Percentiles rank a stretch among this genome's conserved stretches.
Evolutionary conservation across 352 stramenopile species (phyloP).

Genomic region (Phytophthora brassicae): DNA sequence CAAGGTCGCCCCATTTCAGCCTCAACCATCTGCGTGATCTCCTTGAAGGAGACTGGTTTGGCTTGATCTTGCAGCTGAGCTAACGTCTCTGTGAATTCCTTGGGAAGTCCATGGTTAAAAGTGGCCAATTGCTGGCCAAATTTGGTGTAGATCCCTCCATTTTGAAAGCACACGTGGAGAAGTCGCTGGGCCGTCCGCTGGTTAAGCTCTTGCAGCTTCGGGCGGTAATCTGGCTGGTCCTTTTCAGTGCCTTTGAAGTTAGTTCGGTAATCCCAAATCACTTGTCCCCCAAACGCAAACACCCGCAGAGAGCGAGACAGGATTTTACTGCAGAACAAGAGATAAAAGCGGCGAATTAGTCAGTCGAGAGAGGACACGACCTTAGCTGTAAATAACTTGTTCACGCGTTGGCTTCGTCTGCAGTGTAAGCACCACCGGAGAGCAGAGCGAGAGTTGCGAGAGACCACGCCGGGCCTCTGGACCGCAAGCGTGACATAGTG

Average conservation of each 20-base stretch:
- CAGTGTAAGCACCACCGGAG: conserved; percentile 35
- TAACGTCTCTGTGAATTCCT: conserved; percentile 93
- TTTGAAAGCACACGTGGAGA: conserved; percentile 89
- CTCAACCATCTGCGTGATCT: conserved; percentile 54
- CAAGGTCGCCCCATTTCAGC: conserved; percentile 62
- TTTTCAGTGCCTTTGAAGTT: conserved; percentile 50
- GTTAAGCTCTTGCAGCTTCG: conserved; percentile 64
- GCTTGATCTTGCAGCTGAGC: conserved; percentile 92
- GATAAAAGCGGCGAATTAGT: background rate
- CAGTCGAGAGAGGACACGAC: background rate
- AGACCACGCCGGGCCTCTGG: conserved; percentile 7
- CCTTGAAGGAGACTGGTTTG: conserved; percentile 64
- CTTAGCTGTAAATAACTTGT: too few relatives aligned
- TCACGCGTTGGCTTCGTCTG: conserved; percentile 58
- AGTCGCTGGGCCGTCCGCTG: conserved; percentile 86
- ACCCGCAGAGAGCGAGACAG: conserved; percentile 68
- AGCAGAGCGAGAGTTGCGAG: conserved; percentile 31
- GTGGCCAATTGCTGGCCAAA: conserved; percentile 97
- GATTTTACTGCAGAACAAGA: conserved; percentile 41
- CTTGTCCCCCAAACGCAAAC: conserved; percentile 41
- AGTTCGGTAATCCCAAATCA: conserved; percentile 54
- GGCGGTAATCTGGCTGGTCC: conserved; percentile 58
- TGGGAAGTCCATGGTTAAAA: conserved; percentile 95
- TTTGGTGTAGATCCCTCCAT: conserved; percentile 98
- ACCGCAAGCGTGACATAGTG: conserved; percentile 24